Evolutionary conservation across 495 filamentous ascomycete genomes (phyloP).

Genomic region (Xylaria grammica): DNA sequence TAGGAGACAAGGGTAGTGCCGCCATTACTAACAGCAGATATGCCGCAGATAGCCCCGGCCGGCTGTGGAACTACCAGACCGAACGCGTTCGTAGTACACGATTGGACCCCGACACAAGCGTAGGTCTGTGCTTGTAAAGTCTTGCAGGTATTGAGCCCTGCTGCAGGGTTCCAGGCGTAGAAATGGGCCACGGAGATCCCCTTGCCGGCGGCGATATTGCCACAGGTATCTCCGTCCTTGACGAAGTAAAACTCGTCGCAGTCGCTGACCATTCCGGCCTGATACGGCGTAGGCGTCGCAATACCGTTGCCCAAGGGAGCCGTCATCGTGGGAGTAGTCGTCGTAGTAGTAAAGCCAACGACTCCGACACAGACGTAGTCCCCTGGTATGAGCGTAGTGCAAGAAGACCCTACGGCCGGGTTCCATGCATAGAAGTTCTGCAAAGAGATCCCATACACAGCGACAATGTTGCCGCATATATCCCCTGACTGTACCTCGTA

Average conservation of each 20-base stretch:
- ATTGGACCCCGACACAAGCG: slow-evolving; percentile 25
- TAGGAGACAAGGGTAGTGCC: not conserved
- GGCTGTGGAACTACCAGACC: not conserved
- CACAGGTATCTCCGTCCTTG: slow-evolving; percentile 47
- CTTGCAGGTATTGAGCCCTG: slow-evolving; percentile 24
- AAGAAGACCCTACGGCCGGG: not conserved
- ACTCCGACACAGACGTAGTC: not conserved
- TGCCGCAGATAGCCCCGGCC: not conserved
- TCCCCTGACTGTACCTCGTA: not conserved
- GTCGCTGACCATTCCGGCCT: slow-evolving; percentile 40
- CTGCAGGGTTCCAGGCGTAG: slow-evolving; percentile 45
- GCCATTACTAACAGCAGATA: not conserved
- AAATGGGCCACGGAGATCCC: slow-evolving; percentile 37
- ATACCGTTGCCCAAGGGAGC: slow-evolving; percentile 26
- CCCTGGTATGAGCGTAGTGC: not conserved
- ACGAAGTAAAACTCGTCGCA: slow-evolving; percentile 51
- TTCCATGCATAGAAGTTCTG: not conserved
- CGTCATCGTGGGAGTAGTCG: not conserved
- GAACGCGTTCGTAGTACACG: slow-evolving; percentile 1
- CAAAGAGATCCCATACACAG: not conserved
- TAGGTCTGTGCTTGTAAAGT: slow-evolving; percentile 32
- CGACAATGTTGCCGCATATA: not conserved
- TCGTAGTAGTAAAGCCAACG: no score
- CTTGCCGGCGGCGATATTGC: slow-evolving; percentile 37
- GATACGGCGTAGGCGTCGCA: slow-evolving; percentile 34